Evolutionary conservation across 352 stramenopile species (phyloP).

Genomic region (Globisporangium canariense): DNA sequence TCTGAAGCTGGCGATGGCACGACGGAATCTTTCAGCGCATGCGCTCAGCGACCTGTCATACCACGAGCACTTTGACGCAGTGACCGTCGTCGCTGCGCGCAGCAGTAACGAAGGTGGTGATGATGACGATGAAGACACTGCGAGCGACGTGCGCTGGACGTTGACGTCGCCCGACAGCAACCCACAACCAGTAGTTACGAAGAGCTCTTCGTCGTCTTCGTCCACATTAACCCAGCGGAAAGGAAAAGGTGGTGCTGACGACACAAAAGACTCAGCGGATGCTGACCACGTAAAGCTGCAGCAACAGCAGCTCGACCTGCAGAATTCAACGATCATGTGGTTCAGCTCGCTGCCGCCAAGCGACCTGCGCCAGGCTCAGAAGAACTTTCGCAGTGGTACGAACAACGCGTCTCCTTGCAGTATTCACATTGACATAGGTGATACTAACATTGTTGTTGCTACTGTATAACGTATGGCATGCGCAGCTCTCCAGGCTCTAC

Average conservation of each 20-base stretch:
- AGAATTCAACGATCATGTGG: constrained; percentile 47
- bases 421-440: neutral
- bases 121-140: neutral
- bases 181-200: neutral
- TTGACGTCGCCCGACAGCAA: neutral
- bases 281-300: constrained; percentile 2
- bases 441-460: neutral
- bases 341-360: constrained; percentile 71
- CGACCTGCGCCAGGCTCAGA: constrained; percentile 59
- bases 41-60: constrained; percentile 60
- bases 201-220: neutral
- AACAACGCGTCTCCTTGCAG: neutral
- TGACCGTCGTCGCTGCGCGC: constrained; percentile 20
- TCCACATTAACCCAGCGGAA: constrained; percentile 13
- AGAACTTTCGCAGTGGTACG: constrained; percentile 55
- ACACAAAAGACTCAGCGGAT: neutral
- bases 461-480: neutral
- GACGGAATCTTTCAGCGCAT: constrained; percentile 42
- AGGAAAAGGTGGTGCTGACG: constrained; percentile 15
- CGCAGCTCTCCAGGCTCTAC: constrained; percentile 33
- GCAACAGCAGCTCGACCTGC: constrained; percentile 6
- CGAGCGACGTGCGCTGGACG: constrained; percentile 6
- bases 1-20: constrained; percentile 66
- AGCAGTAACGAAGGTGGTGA: neutral
- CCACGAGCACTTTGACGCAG: constrained; percentile 49